These are phyloP conservation scores for Mycothermus thermophilus DNA, from an alignment of 495 filamentous ascomycete species.

Conservation along the genomic window DNA sequence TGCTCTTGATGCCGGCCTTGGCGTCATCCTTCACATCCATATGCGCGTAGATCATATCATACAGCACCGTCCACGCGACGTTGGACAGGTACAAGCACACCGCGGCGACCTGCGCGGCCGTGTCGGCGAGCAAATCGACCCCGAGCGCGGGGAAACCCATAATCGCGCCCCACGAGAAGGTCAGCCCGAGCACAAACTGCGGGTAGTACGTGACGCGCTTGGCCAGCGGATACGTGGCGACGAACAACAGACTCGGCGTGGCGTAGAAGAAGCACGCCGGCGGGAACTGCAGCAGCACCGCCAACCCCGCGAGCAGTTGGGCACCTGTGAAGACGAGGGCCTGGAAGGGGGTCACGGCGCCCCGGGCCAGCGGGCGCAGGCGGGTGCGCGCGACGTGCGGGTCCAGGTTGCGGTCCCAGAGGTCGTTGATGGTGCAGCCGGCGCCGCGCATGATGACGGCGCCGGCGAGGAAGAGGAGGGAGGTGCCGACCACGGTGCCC, in stretches of 20 bases:
- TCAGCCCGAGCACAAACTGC: conserved; percentile 78
- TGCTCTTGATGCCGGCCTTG: conserved; percentile 88
- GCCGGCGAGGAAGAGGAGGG: conserved; percentile 68
- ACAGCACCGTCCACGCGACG: conserved; percentile 85
- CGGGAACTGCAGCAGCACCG: conserved; percentile 76
- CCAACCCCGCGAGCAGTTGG: conserved; percentile 71
- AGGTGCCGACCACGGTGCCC: conserved; percentile 44
- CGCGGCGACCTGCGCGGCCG: conserved; percentile 49
- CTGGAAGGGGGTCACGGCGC: conserved; percentile 59
- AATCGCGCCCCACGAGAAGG: conserved; percentile 93
- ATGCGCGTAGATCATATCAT: conserved; percentile 98
- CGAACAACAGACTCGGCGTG: conserved; percentile 69
- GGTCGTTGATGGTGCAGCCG: conserved; percentile 95
- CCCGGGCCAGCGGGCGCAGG: conserved; percentile 76
- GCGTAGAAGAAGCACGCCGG: conserved; percentile 72
- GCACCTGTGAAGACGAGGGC: conserved; percentile 71
- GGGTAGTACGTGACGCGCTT: conserved; percentile 93
- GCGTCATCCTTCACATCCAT: conserved; percentile 95
- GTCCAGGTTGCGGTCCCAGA: conserved; percentile 92
- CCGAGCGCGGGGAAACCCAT: conserved; percentile 94
- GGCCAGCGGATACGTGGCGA: conserved; percentile 75
- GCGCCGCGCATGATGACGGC: conserved; percentile 93
- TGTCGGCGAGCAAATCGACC: conserved; percentile 58
- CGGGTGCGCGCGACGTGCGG: conserved; percentile 77
- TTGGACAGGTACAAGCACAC: conserved; percentile 71